Percentiles rank a stretch among this genome's conserved stretches.
Evolutionary conservation across 2,329 filamentous ascomycete species (phyloP).

Genomic region (Chalaropsis ovoidea): DNA sequence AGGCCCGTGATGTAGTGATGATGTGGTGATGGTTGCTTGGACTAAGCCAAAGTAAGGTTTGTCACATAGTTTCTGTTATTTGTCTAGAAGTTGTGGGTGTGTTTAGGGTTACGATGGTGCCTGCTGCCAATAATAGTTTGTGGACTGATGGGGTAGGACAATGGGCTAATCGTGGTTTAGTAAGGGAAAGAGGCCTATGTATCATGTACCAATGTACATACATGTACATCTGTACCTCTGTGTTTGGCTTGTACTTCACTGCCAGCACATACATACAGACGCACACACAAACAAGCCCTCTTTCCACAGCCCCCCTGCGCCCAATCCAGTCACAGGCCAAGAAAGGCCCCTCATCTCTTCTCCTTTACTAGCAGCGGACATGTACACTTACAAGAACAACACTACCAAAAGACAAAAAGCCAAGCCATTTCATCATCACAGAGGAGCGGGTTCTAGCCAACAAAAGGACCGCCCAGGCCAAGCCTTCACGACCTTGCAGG

Average conservation of each 20-base stretch:
- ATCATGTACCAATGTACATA: too few relatives aligned
- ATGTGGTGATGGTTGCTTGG: too few relatives aligned
- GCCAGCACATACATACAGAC: not conserved
- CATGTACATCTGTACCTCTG: too few relatives aligned
- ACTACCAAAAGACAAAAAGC: not conserved
- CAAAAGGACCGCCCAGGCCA: not conserved
- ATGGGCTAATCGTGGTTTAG: too few relatives aligned
- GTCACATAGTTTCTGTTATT: too few relatives aligned
- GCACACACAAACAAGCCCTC: not conserved
- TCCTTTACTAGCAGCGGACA: too few relatives aligned
- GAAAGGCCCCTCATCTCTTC: not conserved
- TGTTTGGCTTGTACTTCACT: not conserved
- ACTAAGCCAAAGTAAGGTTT: too few relatives aligned
- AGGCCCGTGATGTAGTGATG: not conserved
- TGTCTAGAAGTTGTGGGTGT: too few relatives aligned
- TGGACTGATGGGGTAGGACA: too few relatives aligned
- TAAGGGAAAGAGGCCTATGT: not conserved
- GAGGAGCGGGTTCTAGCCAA: not conserved
- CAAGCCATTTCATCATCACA: not conserved
- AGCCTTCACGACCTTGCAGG: not conserved
- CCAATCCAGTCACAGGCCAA: not conserved
- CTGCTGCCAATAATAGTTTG: too few relatives aligned
- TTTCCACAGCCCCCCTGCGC: not conserved
- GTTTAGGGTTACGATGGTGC: too few relatives aligned
- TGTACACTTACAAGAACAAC: too few relatives aligned